A percentile compares a stretch with the other conserved stretches of the same genome.
phyloP scores from a whole-genome alignment of 192 early-diverging fungal species.

The Glomus cerebriforme region DNA sequence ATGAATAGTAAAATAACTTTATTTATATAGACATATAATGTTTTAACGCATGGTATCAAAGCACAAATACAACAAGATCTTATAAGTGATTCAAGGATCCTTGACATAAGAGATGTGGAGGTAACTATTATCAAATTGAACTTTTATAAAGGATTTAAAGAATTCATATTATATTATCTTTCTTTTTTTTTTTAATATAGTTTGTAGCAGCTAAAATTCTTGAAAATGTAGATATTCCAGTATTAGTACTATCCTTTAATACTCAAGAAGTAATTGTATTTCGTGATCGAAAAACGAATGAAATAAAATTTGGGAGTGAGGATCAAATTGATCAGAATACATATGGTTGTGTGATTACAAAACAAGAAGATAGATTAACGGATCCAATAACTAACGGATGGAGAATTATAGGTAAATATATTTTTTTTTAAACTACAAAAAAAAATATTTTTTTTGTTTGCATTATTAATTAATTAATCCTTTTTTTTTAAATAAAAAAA shows the following conservation, averaged over 20 bases:
- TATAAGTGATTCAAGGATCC: constrained; percentile 90
- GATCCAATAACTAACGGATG: constrained; percentile 89
- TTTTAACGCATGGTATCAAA: constrained; percentile 81
- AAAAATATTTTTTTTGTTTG: too few species aligned
- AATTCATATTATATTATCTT: not conserved
- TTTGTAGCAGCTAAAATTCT: constrained; percentile 87
- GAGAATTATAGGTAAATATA: constrained; percentile 72
- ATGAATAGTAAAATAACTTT: not conserved
- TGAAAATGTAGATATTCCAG: constrained; percentile 87
- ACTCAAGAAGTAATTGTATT: constrained; percentile 95
- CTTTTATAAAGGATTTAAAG: not conserved
- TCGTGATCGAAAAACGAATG: constrained; percentile 80
- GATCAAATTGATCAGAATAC: constrained; percentile 84
- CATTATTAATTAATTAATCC: too few species aligned
- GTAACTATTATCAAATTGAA: constrained; percentile 32
- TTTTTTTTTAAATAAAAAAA: too few species aligned
- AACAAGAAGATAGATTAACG: constrained; percentile 74
- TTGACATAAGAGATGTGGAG: constrained; percentile 90
- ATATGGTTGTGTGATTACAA: constrained; percentile 91
- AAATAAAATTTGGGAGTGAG: constrained; percentile 86
- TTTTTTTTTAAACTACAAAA: not conserved
- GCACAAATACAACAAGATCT: constrained; percentile 86
- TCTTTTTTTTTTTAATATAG: constrained; percentile 29
- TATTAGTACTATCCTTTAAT: constrained; percentile 84
- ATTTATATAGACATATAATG: constrained; percentile 63